Base-by-base conservation (phyloP, 108 stramenopile genomes). In the Fragilariopsis cylindrus region DNA sequence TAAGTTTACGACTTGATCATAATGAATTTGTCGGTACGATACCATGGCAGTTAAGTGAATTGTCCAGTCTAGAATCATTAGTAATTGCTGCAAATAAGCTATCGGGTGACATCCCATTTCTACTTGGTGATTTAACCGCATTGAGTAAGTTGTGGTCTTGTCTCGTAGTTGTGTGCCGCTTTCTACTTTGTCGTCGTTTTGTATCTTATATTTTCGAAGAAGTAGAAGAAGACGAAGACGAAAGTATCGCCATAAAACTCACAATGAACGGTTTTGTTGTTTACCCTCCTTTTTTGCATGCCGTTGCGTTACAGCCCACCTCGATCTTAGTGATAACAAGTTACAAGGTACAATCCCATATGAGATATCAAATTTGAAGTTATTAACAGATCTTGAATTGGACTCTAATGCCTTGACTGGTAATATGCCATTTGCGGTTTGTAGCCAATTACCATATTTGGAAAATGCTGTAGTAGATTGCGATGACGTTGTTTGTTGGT, bases 331-430 rank as follows among this genome's bases (percentile, higher is more conserved):
- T 4, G 40, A 62, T 47, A 72, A 60, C 72, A 21, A 18, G 40
- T 18, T 72, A 7, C n/a, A 57, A 46, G 72, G 72, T 43, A 60
- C 45, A 2, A 60, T 72, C 18, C 72, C 72, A 11, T 15, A 46
- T 13, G 52, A 71, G 57, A 57, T 71, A 3, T 3, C 55, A 21
- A 18, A 71, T 43, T 1, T 71, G 2, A 39, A 4, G 13, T 4
- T 3, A 21, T 13, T 71, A 42, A 15, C 8, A 8, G 2, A 19
- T 43, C 45, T 71, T 5, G 7, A 3, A 11, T 41, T 71, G 12
- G 70, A 57, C 44, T 15, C 41, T 5, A 71, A 40, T 54, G 55
- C 55, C 5, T 40, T 71, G 16, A 40, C 52, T 40, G 70, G 70
- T 42, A 43, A 1, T 3, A 71, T 63, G 62, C 62, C 62, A 9